Evolutionary conservation across 2,329 filamentous ascomycete genomes (phyloP).

Genomic region (Coccinonectria pachysandricola): DNA sequence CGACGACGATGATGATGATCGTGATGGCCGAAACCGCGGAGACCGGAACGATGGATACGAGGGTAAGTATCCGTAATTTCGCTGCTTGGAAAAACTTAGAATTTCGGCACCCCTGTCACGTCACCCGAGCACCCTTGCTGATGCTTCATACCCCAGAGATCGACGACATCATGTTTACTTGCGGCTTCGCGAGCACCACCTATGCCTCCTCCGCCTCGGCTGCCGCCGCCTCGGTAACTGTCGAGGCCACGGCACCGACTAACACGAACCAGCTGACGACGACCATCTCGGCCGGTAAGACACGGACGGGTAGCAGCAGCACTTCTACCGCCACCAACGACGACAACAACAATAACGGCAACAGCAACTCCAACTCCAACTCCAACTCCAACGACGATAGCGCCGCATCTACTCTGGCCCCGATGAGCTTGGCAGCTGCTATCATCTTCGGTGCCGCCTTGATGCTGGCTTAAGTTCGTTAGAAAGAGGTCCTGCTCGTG

Average conservation of each 20-base stretch:
- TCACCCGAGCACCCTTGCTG: too few relatives aligned
- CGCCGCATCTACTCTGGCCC: constrained; percentile 9
- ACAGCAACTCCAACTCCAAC: constrained; percentile 4
- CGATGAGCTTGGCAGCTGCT: constrained; percentile 7
- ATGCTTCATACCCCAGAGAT: constrained; percentile 26
- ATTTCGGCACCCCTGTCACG: too few relatives aligned
- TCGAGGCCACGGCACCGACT: constrained; percentile 23
- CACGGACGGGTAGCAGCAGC: not conserved
- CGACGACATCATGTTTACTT: constrained; percentile 23
- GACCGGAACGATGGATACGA: constrained; percentile 10
- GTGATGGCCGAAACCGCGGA: constrained; percentile 6
- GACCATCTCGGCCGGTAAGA: constrained; percentile 14
- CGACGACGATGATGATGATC: constrained; percentile 11
- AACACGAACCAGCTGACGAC: constrained; percentile 25
- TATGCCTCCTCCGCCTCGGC: constrained; percentile 21
- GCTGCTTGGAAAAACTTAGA: too few relatives aligned
- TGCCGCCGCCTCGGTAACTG: constrained; percentile 19
- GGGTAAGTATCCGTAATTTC: constrained; percentile 12
- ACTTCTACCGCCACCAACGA: constrained; percentile 5
- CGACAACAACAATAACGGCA: constrained; percentile 6
- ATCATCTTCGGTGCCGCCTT: constrained; percentile 11
- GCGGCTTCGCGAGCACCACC: constrained; percentile 23
- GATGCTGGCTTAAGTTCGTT: constrained; percentile 10
- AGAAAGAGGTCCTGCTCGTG: too few relatives aligned
- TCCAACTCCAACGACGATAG: constrained; percentile 10